These are phyloP conservation scores for Inga leiocalycina DNA, from an alignment of 306 rosid species.

Conservation along the genomic window DNA sequence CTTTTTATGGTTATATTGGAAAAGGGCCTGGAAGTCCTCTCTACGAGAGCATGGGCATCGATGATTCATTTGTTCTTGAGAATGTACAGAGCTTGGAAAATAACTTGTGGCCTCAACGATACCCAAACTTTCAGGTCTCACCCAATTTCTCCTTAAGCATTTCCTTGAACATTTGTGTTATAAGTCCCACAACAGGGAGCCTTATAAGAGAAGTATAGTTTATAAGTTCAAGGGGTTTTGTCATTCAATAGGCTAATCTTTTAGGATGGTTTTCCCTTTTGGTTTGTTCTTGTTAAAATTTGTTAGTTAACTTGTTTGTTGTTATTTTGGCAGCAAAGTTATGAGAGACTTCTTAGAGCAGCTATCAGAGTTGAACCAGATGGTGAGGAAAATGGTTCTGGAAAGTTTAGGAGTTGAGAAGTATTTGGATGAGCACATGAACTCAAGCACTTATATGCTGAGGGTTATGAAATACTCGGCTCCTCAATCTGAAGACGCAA, in stretches of 20 bases:
- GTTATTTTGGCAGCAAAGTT: slow-evolving; percentile 48
- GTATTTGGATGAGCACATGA: slow-evolving; percentile 72
- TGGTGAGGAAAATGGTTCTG: slow-evolving; percentile 69
- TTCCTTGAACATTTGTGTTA: neutral
- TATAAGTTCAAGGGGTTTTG: too few species aligned
- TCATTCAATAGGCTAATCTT: too few species aligned
- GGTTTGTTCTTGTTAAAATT: too few species aligned
- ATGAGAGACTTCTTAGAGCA: slow-evolving; percentile 55
- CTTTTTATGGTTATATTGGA: slow-evolving; percentile 61
- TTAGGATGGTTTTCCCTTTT: too few species aligned
- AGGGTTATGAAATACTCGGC: slow-evolving; percentile 73
- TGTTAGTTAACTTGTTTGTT: neutral
- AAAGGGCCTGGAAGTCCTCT: slow-evolving; percentile 55
- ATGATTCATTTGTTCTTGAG: slow-evolving; percentile 42
- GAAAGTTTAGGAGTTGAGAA: slow-evolving; percentile 72
- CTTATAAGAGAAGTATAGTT: too few species aligned
- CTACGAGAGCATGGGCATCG: slow-evolving; percentile 69
- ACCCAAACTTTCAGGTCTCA: slow-evolving; percentile 52
- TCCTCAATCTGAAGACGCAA: slow-evolving; percentile 56
- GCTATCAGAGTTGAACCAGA: slow-evolving; percentile 58
- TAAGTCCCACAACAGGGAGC: too few species aligned
- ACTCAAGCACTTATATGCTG: slow-evolving; percentile 68
- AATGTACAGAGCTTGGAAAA: slow-evolving; percentile 48
- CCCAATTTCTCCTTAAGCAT: neutral
- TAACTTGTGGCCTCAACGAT: slow-evolving; percentile 24